Percentiles rank a stretch among this genome's conserved stretches.
Conservation (phyloP, 1,284 basidiomycete genomes). For the Schizophyllum amplum region DNA sequence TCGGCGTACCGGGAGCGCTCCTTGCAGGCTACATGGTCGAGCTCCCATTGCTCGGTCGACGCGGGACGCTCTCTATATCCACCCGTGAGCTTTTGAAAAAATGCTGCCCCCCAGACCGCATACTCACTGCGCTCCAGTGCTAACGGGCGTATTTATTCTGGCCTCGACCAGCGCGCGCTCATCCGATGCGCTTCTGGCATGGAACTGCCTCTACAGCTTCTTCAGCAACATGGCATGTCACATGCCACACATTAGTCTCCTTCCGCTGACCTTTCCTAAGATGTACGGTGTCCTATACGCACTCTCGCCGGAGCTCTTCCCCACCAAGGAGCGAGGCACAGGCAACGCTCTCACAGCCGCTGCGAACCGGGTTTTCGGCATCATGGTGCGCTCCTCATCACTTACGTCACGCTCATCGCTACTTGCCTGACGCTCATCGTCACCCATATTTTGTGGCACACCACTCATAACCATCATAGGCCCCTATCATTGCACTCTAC, state of each 20-base stretch:
- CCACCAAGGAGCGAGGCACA: slow-evolving; percentile 63
- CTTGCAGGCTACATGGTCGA: slow-evolving; percentile 56
- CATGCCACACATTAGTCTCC: neutral
- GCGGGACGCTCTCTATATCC: slow-evolving; percentile 43
- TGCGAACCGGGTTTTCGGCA: slow-evolving; percentile 55
- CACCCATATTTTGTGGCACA: too few relatives aligned
- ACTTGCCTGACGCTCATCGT: too few relatives aligned
- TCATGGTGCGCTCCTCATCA: slow-evolving; percentile 33
- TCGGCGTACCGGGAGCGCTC: slow-evolving; percentile 62
- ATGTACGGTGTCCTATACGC: slow-evolving; percentile 74
- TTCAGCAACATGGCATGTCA: slow-evolving; percentile 40
- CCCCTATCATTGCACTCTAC: slow-evolving; percentile 67
- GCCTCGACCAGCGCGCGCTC: slow-evolving; percentile 58
- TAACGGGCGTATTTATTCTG: slow-evolving; percentile 66
- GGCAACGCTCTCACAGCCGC: slow-evolving; percentile 61
- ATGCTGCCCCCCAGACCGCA: too few relatives aligned
- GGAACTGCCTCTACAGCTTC: slow-evolving; percentile 66
- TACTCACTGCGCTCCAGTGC: slow-evolving; percentile 29
- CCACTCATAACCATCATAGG: slow-evolving; percentile 27
- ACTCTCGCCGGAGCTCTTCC: slow-evolving; percentile 61
- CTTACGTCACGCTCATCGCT: neutral
- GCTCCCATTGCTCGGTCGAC: slow-evolving; percentile 48
- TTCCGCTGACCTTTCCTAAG: slow-evolving; percentile 26
- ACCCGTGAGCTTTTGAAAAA: neutral
- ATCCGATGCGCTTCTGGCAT: slow-evolving; percentile 56